Conservation (phyloP, 2,329 filamentous ascomycete species). For the Colletotrichum neosansevieriae region DNA sequence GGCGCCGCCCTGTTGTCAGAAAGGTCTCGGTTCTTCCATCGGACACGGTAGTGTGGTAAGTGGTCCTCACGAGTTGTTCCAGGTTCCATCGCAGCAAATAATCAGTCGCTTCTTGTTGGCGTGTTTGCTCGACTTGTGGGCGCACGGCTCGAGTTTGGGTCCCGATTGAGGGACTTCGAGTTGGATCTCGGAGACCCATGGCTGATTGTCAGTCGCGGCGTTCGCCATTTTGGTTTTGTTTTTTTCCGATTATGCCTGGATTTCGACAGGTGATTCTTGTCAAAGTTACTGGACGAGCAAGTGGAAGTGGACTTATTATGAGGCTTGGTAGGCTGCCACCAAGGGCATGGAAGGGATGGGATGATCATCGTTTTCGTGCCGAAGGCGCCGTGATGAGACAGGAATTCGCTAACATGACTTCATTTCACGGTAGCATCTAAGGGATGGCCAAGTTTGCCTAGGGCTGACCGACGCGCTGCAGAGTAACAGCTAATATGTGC, state of each 20-base stretch:
- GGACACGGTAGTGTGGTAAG: background rate
- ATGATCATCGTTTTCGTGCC: background rate
- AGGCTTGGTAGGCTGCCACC: too few species aligned
- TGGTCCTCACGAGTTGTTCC: constrained; percentile 45
- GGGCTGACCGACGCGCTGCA: too few species aligned
- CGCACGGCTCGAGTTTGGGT: constrained; percentile 21
- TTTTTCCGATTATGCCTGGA: too few species aligned
- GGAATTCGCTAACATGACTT: too few species aligned
- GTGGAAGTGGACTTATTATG: too few species aligned
- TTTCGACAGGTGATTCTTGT: too few species aligned
- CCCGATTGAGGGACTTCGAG: constrained; percentile 7
- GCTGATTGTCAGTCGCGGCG: background rate
- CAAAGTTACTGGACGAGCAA: too few species aligned
- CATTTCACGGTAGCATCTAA: too few species aligned
- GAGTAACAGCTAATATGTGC: too few species aligned
- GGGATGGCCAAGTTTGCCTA: constrained; percentile 21
- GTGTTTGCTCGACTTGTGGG: constrained; percentile 20
- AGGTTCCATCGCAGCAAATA: constrained; percentile 54
- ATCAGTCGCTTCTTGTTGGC: constrained; percentile 44
- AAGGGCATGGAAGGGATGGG: background rate
- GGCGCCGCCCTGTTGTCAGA: background rate
- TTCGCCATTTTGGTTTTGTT: too few species aligned
- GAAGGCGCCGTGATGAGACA: too few species aligned
- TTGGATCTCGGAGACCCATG: constrained; percentile 15
- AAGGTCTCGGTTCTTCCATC: background rate